Percentiles rank a stretch among this genome's conserved stretches.
Evolutionary conservation across 306 rosid species (phyloP).

Genomic region (Phaseolus lunatus): DNA sequence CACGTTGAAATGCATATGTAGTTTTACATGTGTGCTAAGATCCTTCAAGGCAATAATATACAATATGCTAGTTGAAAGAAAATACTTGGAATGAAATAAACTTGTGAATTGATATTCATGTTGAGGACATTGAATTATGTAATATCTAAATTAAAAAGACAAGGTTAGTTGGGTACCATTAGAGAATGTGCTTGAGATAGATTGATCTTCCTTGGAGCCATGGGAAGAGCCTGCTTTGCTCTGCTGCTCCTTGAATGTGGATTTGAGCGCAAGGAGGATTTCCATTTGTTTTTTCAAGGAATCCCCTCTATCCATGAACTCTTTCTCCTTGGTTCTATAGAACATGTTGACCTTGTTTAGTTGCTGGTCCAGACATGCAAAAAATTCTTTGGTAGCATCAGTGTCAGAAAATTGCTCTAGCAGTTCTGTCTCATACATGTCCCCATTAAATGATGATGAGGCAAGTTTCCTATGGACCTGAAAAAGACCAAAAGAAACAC

Average conservation of each 20-base stretch:
- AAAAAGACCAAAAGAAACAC: neutral
- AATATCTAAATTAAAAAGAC: neutral
- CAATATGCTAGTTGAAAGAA: neutral
- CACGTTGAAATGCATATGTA: neutral
- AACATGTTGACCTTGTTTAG: conserved; percentile 91
- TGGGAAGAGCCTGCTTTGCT: conserved; percentile 51
- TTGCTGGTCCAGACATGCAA: conserved; percentile 80
- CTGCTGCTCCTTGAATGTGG: conserved; percentile 61
- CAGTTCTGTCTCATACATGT: conserved; percentile 91
- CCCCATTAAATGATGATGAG: conserved; percentile 77
- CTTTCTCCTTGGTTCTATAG: conserved; percentile 76
- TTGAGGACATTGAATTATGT: conserved; percentile 11
- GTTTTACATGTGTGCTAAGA: neutral
- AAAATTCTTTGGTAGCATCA: conserved; percentile 85
- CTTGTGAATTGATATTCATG: conserved; percentile 11
- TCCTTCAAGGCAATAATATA: neutral
- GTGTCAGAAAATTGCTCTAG: conserved; percentile 83
- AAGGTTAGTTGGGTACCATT: conserved; percentile 59
- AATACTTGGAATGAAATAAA: conserved; percentile 19
- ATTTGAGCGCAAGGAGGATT: conserved; percentile 73
- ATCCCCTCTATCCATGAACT: conserved; percentile 90
- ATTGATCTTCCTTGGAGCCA: conserved; percentile 78
- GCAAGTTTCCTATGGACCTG: conserved; percentile 91
- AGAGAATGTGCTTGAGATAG: conserved; percentile 81
- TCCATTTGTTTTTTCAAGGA: conserved; percentile 84